Percentiles rank a stretch among this genome's conserved stretches.
These are phyloP conservation scores for Bonia amplexicaulis DNA, from an alignment of 176 grass and related monocot species.

Conservation along the genomic window DNA sequence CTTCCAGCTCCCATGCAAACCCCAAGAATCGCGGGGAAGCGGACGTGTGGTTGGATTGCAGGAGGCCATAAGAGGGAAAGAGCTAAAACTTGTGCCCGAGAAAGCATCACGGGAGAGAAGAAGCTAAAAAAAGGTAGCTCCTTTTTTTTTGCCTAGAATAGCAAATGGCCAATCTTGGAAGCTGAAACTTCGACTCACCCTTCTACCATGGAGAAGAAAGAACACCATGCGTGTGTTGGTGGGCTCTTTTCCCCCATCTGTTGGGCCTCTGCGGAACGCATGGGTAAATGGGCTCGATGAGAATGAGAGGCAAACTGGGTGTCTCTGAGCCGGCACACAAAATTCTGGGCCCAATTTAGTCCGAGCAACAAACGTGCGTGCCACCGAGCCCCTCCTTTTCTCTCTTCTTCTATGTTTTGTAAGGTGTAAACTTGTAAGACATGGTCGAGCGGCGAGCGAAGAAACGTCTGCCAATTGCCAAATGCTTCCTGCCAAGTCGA, in stretches of 20 bases:
- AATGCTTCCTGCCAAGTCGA: no score
- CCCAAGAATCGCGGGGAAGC: constrained; percentile 25
- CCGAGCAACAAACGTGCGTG: background rate
- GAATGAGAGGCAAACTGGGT: background rate
- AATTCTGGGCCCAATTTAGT: background rate
- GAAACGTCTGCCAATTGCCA: no score
- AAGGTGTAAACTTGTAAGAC: no score
- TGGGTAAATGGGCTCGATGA: background rate
- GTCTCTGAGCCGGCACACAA: background rate
- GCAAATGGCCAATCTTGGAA: constrained; percentile 19
- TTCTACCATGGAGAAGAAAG: background rate
- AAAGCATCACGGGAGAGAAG: background rate
- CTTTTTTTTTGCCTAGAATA: constrained; percentile 5
- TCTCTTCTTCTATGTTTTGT: no score
- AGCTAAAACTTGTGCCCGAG: background rate
- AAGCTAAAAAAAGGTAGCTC: constrained; percentile 29
- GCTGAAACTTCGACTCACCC: background rate
- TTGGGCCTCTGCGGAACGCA: background rate
- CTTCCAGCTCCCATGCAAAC: background rate
- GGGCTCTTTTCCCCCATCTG: background rate
- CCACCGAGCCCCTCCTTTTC: background rate
- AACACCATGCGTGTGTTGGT: background rate
- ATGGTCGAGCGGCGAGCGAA: no score
- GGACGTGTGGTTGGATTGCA: constrained; percentile 11
- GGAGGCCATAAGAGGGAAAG: constrained; percentile 7